phyloP scores from a whole-genome alignment of 148 eudicot genomes.

The Silene uniflora region DNA sequence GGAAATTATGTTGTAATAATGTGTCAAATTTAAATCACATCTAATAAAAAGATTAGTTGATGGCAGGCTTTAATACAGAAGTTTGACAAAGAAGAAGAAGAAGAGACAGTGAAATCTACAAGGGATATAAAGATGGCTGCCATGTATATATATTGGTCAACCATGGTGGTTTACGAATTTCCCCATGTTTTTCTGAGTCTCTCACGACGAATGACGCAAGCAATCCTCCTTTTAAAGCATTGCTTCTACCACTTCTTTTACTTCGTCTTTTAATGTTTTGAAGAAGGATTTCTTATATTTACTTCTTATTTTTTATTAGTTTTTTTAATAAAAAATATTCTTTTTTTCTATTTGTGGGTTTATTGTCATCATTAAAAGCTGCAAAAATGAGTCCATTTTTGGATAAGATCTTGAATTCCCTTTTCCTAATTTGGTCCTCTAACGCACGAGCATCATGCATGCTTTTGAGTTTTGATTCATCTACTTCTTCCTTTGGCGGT shows the following conservation, averaged over 20 bases:
- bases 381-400: constrained; percentile 4
- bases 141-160: constrained; percentile 8
- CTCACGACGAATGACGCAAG: constrained; percentile 13
- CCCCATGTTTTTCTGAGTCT: constrained; percentile 13
- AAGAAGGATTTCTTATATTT: not conserved
- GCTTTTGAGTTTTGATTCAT: constrained; percentile 10
- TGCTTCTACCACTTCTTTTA: constrained; percentile 8
- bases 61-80: not conserved
- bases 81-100: not conserved
- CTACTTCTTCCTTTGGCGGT: constrained; percentile 15
- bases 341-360: constrained; percentile 4
- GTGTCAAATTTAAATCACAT: too few relatives aligned
- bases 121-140: not conserved
- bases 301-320: not conserved
- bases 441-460: not conserved
- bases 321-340: not conserved
- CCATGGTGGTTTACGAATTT: not conserved
- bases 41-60: too few relatives aligned
- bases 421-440: constrained; percentile 16
- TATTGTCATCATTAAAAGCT: constrained; percentile 15
- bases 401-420: not conserved
- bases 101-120: not conserved
- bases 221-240: constrained; percentile 12
- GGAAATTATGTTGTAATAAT: not conserved
- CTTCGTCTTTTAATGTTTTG: not conserved